Conservation (phyloP, 192 early-diverging fungal genomes). For the Backusella sp. region DNA sequence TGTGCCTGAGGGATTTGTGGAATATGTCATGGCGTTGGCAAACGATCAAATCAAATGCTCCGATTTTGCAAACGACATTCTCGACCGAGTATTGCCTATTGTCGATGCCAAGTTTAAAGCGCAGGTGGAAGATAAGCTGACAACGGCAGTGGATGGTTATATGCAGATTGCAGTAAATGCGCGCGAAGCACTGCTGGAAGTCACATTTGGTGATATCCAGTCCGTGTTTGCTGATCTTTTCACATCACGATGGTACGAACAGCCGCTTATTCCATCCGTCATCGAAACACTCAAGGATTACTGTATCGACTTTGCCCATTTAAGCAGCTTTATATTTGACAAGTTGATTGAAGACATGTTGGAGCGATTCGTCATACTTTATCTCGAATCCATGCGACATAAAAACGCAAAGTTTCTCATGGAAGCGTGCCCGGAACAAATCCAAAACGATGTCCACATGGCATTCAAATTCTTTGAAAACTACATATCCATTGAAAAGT, state of each 20-base stretch:
- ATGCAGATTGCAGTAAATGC: constrained; percentile 82
- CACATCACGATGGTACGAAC: constrained; percentile 88
- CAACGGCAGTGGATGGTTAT: constrained; percentile 83
- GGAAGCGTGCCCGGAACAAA: constrained; percentile 63
- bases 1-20: constrained; percentile 82
- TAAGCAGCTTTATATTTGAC: constrained; percentile 88
- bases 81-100: constrained; percentile 53
- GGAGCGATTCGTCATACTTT: constrained; percentile 80
- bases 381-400: constrained; percentile 83
- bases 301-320: constrained; percentile 81
- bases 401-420: constrained; percentile 76
- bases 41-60: constrained; percentile 93
- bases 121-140: constrained; percentile 63
- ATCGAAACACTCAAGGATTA: constrained; percentile 97
- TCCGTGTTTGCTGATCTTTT: constrained; percentile 76
- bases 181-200: constrained; percentile 75
- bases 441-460: constrained; percentile 69
- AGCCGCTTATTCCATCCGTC: constrained; percentile 81
- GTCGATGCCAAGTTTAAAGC: constrained; percentile 60
- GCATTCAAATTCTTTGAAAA: constrained; percentile 78
- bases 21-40: constrained; percentile 94
- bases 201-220: constrained; percentile 80
- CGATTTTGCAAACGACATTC: constrained; percentile 86
- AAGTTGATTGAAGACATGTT: constrained; percentile 86
- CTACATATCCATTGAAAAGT: constrained; percentile 70